Conservation (phyloP, 2,329 filamentous ascomycete genomes). For the Diaporthe helianthi region DNA sequence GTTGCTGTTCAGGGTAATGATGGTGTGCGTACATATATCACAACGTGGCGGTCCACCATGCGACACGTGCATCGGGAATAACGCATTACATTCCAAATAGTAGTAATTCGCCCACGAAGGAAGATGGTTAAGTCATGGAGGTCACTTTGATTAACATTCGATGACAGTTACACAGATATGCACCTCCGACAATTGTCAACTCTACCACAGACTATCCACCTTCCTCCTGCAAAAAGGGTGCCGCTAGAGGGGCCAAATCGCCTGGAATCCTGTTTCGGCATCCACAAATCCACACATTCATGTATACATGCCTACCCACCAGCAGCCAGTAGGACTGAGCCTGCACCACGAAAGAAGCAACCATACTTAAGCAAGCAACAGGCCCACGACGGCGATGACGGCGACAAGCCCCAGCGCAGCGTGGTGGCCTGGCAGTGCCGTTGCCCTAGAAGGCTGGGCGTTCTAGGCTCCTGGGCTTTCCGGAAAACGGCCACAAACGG, state of each 20-base stretch:
- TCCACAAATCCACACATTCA: neutral
- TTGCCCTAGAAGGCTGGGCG: neutral
- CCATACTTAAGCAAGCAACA: constrained; percentile 1
- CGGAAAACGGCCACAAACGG: neutral
- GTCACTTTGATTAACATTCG: neutral
- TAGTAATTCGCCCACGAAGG: neutral
- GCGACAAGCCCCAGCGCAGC: constrained; percentile 7
- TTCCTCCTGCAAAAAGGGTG: constrained; percentile 1
- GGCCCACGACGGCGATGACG: constrained; percentile 2
- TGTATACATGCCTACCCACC: neutral
- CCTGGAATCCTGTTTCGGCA: constrained; percentile 13
- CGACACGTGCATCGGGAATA: neutral
- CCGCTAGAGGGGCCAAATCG: neutral
- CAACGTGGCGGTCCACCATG: constrained; percentile 12
- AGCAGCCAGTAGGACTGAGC: neutral
- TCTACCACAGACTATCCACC: constrained; percentile 5
- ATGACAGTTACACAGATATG: neutral
- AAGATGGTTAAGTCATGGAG: neutral
- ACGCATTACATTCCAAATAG: constrained; percentile 9
- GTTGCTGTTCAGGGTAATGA: constrained; percentile 11
- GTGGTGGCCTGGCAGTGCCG: constrained; percentile 13
- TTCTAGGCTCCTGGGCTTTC: neutral
- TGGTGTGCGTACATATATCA: neutral
- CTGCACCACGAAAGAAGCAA: neutral
- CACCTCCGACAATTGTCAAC: neutral